Evolutionary conservation across 768 basidiomycete species (phyloP).

Genomic region (Rickenella mellea): DNA sequence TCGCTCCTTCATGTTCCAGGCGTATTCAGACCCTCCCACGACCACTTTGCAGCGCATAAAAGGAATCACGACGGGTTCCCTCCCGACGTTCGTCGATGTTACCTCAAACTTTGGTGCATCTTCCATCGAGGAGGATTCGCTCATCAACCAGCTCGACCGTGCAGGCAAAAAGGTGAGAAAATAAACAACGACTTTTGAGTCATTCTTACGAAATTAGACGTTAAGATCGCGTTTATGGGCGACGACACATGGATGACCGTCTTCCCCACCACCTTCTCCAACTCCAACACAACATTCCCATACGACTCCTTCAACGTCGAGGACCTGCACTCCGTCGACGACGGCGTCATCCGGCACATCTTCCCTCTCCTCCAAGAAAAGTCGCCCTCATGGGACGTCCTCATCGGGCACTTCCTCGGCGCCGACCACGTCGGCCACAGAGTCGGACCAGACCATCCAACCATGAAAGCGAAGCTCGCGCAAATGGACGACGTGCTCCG

Average conservation of each 20-base stretch:
- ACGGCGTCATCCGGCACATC: slow-evolving; percentile 77
- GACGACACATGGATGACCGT: slow-evolving; percentile 95
- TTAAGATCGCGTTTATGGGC: slow-evolving; percentile 80
- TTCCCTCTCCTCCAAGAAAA: slow-evolving; percentile 62
- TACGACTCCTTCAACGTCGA: slow-evolving; percentile 99
- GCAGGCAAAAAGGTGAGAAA: slow-evolving; percentile 51
- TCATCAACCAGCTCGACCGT: slow-evolving; percentile 60
- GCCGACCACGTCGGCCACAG: slow-evolving; percentile 96
- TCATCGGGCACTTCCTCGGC: slow-evolving; percentile 89
- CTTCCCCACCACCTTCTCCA: slow-evolving; percentile 64
- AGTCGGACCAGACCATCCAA: slow-evolving; percentile 80
- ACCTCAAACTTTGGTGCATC: slow-evolving; percentile 88
- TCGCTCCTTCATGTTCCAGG: slow-evolving; percentile 80
- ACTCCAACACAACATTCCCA: slow-evolving; percentile 64
- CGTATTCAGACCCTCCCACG: slow-evolving; percentile 91
- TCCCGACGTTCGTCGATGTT: slow-evolving; percentile 94
- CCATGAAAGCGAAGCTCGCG: slow-evolving; percentile 74
- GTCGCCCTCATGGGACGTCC: slow-evolving; percentile 64
- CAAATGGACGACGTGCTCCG: slow-evolving; percentile 82
- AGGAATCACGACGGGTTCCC: slow-evolving; percentile 86
- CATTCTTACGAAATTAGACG: slow-evolving; percentile 12
- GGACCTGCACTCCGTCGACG: slow-evolving; percentile 91
- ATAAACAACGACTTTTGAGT: background rate
- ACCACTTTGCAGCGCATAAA: slow-evolving; percentile 93
- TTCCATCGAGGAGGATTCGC: slow-evolving; percentile 79